Evolutionary conservation across 2,329 filamentous ascomycete genomes (phyloP).

Genomic region (Coniochaeta hoffmannii): DNA sequence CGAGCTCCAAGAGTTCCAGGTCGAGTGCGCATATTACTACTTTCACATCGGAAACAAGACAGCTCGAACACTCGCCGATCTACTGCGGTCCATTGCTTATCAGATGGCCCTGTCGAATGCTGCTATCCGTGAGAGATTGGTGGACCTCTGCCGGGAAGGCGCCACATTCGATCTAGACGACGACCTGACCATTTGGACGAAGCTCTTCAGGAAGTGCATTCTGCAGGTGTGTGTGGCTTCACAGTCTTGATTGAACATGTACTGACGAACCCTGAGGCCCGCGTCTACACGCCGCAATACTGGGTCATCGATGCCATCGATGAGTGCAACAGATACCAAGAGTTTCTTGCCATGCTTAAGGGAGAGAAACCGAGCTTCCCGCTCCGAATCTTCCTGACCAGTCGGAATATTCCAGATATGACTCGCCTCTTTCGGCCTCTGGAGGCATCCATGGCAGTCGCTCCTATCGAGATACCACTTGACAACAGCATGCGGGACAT

Average conservation of each 20-base stretch:
- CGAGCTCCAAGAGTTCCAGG: constrained; percentile 6
- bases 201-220: constrained; percentile 22
- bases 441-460: constrained; percentile 4
- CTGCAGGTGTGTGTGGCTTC: constrained; percentile 13
- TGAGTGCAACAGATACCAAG: constrained; percentile 18
- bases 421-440: constrained; percentile 5
- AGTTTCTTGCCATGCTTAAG: constrained; percentile 18
- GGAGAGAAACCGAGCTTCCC: constrained; percentile 11
- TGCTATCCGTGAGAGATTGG: constrained; percentile 14
- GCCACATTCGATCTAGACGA: constrained; percentile 17
- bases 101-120: constrained; percentile 23
- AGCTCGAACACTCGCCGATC: constrained; percentile 7
- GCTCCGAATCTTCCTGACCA: constrained; percentile 21
- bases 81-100: constrained; percentile 20
- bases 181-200: constrained; percentile 22
- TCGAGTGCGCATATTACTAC: constrained; percentile 11
- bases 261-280: constrained; percentile 3
- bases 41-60: constrained; percentile 13
- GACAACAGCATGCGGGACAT: constrained; percentile 20
- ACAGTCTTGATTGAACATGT: too few relatives aligned
- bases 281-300: constrained; percentile 15
- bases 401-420: constrained; percentile 16
- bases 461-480: constrained; percentile 11
- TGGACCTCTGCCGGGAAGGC: constrained; percentile 14
- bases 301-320: constrained; percentile 29